phyloP scores from a whole-genome alignment of 805 yeast species.

The Cyberlindnera suaveolens region DNA sequence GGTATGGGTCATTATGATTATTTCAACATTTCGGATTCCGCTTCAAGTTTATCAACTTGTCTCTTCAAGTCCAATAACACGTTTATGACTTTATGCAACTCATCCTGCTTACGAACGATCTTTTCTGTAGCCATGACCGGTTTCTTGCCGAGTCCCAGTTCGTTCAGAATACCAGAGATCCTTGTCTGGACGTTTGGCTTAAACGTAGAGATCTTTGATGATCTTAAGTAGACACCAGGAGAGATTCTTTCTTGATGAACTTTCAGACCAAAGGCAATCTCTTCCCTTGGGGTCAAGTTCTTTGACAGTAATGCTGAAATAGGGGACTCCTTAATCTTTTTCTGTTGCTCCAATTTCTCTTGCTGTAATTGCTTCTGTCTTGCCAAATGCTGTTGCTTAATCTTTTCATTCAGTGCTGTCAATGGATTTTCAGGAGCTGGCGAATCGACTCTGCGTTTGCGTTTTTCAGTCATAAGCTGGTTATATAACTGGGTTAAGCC shows the following conservation, averaged over 20 bases:
- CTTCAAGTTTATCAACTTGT: conserved; percentile 80
- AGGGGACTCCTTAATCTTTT: conserved; percentile 24
- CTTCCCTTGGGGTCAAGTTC: conserved; percentile 65
- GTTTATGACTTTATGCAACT: conserved; percentile 60
- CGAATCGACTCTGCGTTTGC: conserved; percentile 40
- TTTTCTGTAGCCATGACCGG: conserved; percentile 86
- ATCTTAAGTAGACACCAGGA: conserved; percentile 72
- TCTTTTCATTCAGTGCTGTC: conserved; percentile 34
- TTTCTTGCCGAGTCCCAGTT: conserved; percentile 69
- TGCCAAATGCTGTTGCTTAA: conserved; percentile 23
- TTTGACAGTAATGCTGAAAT: conserved; percentile 29
- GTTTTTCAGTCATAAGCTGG: conserved; percentile 64
- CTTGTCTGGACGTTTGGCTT: conserved; percentile 71
- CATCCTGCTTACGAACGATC: conserved; percentile 73
- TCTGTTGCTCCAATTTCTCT: conserved; percentile 19
- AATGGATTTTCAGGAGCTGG: conserved; percentile 38
- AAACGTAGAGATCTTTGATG: conserved; percentile 68
- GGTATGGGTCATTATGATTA: conserved; percentile 5
- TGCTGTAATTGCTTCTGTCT: conserved; percentile 21
- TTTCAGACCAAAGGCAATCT: conserved; percentile 75
- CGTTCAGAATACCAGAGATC: conserved; percentile 58
- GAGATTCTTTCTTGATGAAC: conserved; percentile 68
- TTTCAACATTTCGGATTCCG: conserved; percentile 53
- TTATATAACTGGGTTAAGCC: conserved; percentile 85
- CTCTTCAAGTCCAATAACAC: conserved; percentile 76